A percentile compares a stretch with the other conserved stretches of the same genome.
phyloP scores from a whole-genome alignment of 1,139 yeast genomes.

The Magnusiomyces sp. region DNA sequence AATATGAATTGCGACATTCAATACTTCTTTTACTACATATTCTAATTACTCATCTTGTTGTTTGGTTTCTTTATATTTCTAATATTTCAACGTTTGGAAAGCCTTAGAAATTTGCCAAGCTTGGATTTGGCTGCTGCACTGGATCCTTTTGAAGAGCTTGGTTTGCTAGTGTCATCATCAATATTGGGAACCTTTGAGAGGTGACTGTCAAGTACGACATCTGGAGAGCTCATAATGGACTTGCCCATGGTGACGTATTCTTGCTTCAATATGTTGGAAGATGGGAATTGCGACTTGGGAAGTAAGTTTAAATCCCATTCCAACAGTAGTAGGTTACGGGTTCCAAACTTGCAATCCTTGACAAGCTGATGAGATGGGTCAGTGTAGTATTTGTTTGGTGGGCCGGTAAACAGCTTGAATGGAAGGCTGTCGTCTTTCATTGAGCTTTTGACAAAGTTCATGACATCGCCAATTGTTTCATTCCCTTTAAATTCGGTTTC shows the following conservation, averaged over 20 bases:
- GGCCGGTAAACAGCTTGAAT: constrained; percentile 26
- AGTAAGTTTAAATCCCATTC: constrained; percentile 24
- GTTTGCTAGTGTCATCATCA: too few species aligned
- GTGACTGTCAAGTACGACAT: constrained; percentile 8
- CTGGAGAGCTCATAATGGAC: constrained; percentile 22
- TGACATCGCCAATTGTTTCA: constrained; percentile 25
- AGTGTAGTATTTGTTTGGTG: constrained; percentile 23
- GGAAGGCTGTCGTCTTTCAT: constrained; percentile 21
- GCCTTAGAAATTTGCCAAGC: too few species aligned
- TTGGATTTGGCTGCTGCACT: too few species aligned
- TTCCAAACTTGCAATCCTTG: constrained; percentile 23
- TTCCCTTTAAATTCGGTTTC: constrained; percentile 25
- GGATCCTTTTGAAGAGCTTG: too few species aligned
- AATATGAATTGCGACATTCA: too few species aligned
- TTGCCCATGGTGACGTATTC: constrained; percentile 18
- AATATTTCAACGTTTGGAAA: too few species aligned
- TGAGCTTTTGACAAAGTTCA: constrained; percentile 23
- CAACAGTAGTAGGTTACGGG: constrained; percentile 25
- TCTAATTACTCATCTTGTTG: too few species aligned
- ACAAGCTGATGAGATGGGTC: constrained; percentile 18
- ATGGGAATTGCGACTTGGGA: constrained; percentile 10
- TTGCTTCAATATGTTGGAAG: constrained; percentile 15
- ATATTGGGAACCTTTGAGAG: too few species aligned
- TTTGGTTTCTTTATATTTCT: too few species aligned
- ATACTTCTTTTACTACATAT: too few species aligned